phyloP scores from a whole-genome alignment of 495 filamentous ascomycete genomes.

The Neurospora sublineolata region DNA sequence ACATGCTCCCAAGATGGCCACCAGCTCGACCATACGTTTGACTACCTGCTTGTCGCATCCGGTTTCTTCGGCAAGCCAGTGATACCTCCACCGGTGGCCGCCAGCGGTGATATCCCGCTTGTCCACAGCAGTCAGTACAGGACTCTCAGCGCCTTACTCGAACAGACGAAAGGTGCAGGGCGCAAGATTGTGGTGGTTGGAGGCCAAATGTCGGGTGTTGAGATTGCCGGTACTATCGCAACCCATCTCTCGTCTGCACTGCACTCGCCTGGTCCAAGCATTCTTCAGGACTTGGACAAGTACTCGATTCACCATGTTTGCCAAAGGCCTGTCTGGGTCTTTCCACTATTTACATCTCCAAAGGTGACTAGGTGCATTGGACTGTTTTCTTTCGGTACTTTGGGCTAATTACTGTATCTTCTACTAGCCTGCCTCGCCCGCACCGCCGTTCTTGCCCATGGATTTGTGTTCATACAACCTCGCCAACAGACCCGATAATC shows the following conservation, averaged over 20 bases:
- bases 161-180: slow-evolving; percentile 12
- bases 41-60: slow-evolving; percentile 61
- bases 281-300: slow-evolving; percentile 21
- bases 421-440: slow-evolving; percentile 27
- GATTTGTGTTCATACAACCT: slow-evolving; percentile 69
- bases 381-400: not conserved
- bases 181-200: slow-evolving; percentile 70
- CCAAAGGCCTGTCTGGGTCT: slow-evolving; percentile 58
- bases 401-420: not conserved
- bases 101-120: slow-evolving; percentile 23
- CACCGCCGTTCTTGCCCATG: slow-evolving; percentile 57
- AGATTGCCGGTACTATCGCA: slow-evolving; percentile 63
- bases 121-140: slow-evolving; percentile 52
- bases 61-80: slow-evolving; percentile 62
- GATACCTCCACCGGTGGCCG: slow-evolving; percentile 30
- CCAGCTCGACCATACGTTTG: slow-evolving; percentile 39
- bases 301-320: slow-evolving; percentile 55
- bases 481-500: slow-evolving; percentile 41
- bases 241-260: slow-evolving; percentile 50
- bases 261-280: slow-evolving; percentile 31
- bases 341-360: slow-evolving; percentile 51
- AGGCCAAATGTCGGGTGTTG: slow-evolving; percentile 73
- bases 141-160: slow-evolving; percentile 27
- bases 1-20: slow-evolving; percentile 24
- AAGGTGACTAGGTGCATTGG: slow-evolving; percentile 19